Conservation (phyloP, 345 rosid genomes). For the Arabidopsis suecica region DNA sequence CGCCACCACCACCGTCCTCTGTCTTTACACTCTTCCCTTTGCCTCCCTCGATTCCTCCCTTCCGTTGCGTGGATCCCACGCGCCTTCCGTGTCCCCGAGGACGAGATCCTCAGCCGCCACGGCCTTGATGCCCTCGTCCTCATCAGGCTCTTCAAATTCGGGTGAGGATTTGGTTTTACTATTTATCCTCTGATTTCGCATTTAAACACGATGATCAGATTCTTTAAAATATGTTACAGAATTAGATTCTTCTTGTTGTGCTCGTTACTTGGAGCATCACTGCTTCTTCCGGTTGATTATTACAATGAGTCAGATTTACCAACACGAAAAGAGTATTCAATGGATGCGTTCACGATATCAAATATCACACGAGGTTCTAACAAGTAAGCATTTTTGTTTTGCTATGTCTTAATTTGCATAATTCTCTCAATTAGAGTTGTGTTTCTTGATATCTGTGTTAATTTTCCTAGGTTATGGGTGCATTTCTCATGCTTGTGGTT, state of each 20-base stretch:
- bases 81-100: conserved; percentile 72
- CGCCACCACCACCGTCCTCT: conserved; percentile 37
- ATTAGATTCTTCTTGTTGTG: conserved; percentile 74
- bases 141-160: conserved; percentile 89
- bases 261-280: conserved; percentile 64
- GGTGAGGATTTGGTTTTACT: conserved; percentile 47
- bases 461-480: conserved; percentile 79
- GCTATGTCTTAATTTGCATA: not conserved
- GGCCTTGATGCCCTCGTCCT: conserved; percentile 84
- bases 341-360: conserved; percentile 81
- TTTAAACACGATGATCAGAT: no score
- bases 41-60: conserved; percentile 70
- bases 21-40: conserved; percentile 45
- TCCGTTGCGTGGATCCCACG: conserved; percentile 85
- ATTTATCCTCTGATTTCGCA: not conserved
- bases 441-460: conserved; percentile 10
- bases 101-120: conserved; percentile 61
- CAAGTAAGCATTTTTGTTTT: conserved; percentile 49
- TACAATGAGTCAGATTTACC: conserved; percentile 58
- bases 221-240: conserved; percentile 47
- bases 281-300: conserved; percentile 81
- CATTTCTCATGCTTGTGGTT: conserved; percentile 85
- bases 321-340: conserved; percentile 44
- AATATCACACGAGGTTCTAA: conserved; percentile 71
- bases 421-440: not conserved